Base-by-base conservation (phyloP, 306 rosid species). In the Astragalus membranaceus region DNA sequence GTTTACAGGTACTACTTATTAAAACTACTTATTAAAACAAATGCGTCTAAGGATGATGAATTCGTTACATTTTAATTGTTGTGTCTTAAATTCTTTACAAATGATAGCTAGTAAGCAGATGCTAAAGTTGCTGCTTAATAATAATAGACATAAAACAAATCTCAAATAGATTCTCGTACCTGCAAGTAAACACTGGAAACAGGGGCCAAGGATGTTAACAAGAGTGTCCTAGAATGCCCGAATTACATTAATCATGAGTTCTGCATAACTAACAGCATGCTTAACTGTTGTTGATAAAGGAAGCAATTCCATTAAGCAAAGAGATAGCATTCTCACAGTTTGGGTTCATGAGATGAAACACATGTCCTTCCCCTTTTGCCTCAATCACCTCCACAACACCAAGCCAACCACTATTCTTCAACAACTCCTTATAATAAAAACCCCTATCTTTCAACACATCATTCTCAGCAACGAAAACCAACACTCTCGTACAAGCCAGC, bases 391-490 rank as follows among this genome's bases (percentile, higher is more conserved):
- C 83, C 16, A 84, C 87, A 8, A 1, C 54, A 12, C 96, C 97
- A 0, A 5, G 8, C 84, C 78, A 89, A 16, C 80, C 96, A 36
- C 78, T 79, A 50, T 79, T 87, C 65, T 59, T 62, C 69, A 92
- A 10, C 13, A 66, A 6, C n/a, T 87, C 89, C 1, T 57, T n/a
- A 43, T 91, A 91, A 42, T 64, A 55, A 81, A 17, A 76, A 1
- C 85, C 94, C 39, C 92, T 79, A 2, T 84, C 80, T 79, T 7
- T 80, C 71, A 84, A n/a, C 23, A 66, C 5, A 66, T 92, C 98
- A 41, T 81, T 69, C 86, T 56, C 96, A 3, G 92, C 98, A 32
- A 89, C 83, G 55, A 62, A 89, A 9, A 92, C 75, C 48, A 86
- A 62, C 78, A 92, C 88, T 20, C 79, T 87, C 42, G 20, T 62